Base-by-base conservation (phyloP, 768 basidiomycete species). In the Tylopilus vinaceipallidus region DNA sequence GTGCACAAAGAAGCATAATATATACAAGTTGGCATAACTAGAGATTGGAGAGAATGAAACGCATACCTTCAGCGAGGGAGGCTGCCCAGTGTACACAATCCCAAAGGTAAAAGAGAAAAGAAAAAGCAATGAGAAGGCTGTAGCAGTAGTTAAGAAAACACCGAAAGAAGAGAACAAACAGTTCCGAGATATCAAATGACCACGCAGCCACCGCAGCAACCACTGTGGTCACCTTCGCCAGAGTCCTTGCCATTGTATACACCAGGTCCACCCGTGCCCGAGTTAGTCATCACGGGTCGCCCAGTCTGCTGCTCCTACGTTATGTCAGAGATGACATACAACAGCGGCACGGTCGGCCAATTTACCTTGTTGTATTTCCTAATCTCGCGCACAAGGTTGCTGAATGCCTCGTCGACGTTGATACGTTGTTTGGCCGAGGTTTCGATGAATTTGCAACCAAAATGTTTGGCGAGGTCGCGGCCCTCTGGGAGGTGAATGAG, bases 321-420 rank as follows among this genome's bases (percentile, higher is more conserved):
- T 20, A 33, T 7, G 49, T 62, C 49, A 64, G 57, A 30, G 19
- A 47, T 32, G 22, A 34, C 2, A 35, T 14, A 36, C 37, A 32
- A 20, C 11, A 16, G 40, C 43, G 24, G 33, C 51, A 10, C 10
- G 14, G 22, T 10, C 12, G 5, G 14, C 1, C 58, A 46, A 53
- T 74, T 42, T 42, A 91, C 93, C 78, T 91, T 92, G 77, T 95
- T 97, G 67, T 91, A 94, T 67, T 86, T 86, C 64, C 93, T 80
- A 61, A 97, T 97, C 69, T 94, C 91, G 27, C 94, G 84, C 26
- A 98, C 93, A 57, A 98, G 86, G 54, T 88, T 87, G 61, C 80
- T 83, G 74, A 98, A 98, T 12, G 92, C 91, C 73, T 97, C 91
- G 58, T 98, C 95, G 47, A 98, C 94, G 60, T 97, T 97, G 73